These are phyloP conservation scores for Medicago ruthenica DNA, from an alignment of 306 rosid species.

Conservation along the genomic window DNA sequence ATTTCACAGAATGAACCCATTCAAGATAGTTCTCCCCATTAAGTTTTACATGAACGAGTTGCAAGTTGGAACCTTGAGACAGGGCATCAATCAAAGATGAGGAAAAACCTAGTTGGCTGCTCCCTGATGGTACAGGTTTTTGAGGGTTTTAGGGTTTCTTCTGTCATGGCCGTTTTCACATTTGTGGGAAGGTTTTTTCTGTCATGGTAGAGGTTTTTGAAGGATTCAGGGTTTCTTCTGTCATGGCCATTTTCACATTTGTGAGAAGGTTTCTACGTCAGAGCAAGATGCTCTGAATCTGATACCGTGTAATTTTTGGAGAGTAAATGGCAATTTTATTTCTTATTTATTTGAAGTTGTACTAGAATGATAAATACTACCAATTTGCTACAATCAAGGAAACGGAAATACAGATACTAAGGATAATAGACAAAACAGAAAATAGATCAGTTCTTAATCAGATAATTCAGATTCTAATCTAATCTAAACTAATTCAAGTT, in stretches of 20 bases:
- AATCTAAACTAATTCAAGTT: slow-evolving; percentile 15
- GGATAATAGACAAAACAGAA: not conserved
- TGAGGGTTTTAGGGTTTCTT: not conserved
- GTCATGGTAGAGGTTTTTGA: not conserved
- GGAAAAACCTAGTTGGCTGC: not conserved
- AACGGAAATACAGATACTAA: not conserved
- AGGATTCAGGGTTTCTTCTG: not conserved
- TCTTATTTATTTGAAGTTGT: not conserved
- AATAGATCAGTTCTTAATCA: not conserved
- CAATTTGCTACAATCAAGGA: not conserved
- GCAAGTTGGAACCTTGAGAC: not conserved
- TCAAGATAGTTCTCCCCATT: slow-evolving; percentile 4
- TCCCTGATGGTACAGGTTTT: not conserved
- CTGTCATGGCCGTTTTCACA: not conserved
- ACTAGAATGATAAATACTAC: not conserved
- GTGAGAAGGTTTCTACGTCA: not conserved
- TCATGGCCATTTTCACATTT: not conserved
- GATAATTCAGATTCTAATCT: not conserved
- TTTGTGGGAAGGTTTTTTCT: not conserved
- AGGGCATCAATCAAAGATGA: not conserved
- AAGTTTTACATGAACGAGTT: not conserved
- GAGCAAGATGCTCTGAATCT: not conserved
- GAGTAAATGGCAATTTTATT: not conserved
- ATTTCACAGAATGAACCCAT: not conserved
- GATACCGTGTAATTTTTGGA: not conserved